These are phyloP conservation scores for Yarrowia galli DNA, from an alignment of 1,139 yeast species.

Conservation along the genomic window DNA sequence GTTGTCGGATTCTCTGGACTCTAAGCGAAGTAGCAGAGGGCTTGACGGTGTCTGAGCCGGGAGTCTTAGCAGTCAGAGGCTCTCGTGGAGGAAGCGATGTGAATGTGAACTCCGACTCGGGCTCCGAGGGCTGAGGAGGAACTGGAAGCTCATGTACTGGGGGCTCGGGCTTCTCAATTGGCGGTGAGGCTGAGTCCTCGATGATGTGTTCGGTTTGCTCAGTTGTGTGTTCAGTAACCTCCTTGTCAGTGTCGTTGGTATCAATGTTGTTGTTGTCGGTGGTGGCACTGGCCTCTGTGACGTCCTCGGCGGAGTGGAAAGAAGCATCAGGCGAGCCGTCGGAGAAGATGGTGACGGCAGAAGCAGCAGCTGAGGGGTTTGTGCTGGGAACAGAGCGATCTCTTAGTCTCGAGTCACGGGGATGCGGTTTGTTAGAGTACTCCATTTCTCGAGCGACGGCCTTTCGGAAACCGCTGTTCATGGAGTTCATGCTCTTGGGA, in stretches of 20 bases:
- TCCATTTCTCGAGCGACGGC: constrained; percentile 20
- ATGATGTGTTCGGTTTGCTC: too few species aligned
- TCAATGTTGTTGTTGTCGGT: neutral
- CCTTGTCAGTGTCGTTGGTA: neutral
- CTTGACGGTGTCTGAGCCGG: constrained; percentile 8
- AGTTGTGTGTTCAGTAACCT: neutral
- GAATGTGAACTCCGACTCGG: constrained; percentile 26
- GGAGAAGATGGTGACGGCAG: constrained; percentile 16
- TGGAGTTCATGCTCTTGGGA: constrained; percentile 41
- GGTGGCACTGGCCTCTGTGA: neutral
- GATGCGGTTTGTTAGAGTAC: neutral
- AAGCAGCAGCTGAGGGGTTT: constrained; percentile 6
- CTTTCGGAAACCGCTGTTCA: constrained; percentile 23
- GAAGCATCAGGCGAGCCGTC: constrained; percentile 31
- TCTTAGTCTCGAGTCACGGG: neutral
- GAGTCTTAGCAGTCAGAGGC: constrained; percentile 30
- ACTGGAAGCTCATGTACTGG: neutral
- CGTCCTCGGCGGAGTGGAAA: constrained; percentile 24
- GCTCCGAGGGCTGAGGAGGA: neutral
- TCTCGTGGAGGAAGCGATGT: constrained; percentile 31
- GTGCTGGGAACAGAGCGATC: neutral
- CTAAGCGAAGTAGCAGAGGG: constrained; percentile 23
- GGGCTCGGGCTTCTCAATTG: neutral
- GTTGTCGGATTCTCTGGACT: constrained; percentile 31
- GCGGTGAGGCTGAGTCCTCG: neutral